Percentiles rank a stretch among this genome's conserved stretches.
phyloP scores from a whole-genome alignment of 2,329 filamentous ascomycete genomes.

The Dothideomycetes sp. region DNA sequence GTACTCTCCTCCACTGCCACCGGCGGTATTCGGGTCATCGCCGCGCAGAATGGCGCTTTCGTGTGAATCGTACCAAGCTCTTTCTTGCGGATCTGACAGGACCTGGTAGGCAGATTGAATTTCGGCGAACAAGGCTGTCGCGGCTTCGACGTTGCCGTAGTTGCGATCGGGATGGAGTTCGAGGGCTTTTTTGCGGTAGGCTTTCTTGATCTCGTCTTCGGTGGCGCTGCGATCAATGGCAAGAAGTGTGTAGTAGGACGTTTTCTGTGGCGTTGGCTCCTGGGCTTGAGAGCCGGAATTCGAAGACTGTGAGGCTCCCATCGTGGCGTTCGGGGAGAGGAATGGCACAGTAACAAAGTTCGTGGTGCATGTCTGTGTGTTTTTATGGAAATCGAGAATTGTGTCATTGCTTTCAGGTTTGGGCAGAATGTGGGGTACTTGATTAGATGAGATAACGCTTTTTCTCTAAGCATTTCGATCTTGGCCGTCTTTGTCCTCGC shows the following conservation, averaged over 20 bases:
- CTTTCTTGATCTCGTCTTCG: constrained; percentile 90
- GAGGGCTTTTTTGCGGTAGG: constrained; percentile 81
- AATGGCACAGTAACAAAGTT: too few relatives aligned
- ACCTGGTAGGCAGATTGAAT: constrained; percentile 90
- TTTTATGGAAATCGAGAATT: too few relatives aligned
- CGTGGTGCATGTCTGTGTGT: too few relatives aligned
- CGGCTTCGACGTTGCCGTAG: constrained; percentile 70
- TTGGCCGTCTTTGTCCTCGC: too few relatives aligned
- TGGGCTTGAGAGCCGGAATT: constrained; percentile 18
- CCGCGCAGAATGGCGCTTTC: constrained; percentile 72
- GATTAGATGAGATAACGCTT: too few relatives aligned
- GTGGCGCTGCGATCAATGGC: constrained; percentile 62
- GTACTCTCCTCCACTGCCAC: constrained; percentile 40
- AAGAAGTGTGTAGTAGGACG: constrained; percentile 79
- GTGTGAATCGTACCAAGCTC: constrained; percentile 96
- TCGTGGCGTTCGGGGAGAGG: too few relatives aligned
- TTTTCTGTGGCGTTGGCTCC: constrained; percentile 43
- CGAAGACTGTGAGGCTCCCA: constrained; percentile 41
- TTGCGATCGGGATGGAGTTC: constrained; percentile 95
- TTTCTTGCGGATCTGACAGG: constrained; percentile 89
- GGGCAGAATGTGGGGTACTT: too few relatives aligned
- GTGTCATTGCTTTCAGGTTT: too few relatives aligned
- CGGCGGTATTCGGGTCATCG: constrained; percentile 38
- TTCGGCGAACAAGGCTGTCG: constrained; percentile 81
- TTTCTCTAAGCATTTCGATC: too few relatives aligned